Base-by-base conservation (phyloP, 2,329 filamentous ascomycete species). In the Penicillium sp. region DNA sequence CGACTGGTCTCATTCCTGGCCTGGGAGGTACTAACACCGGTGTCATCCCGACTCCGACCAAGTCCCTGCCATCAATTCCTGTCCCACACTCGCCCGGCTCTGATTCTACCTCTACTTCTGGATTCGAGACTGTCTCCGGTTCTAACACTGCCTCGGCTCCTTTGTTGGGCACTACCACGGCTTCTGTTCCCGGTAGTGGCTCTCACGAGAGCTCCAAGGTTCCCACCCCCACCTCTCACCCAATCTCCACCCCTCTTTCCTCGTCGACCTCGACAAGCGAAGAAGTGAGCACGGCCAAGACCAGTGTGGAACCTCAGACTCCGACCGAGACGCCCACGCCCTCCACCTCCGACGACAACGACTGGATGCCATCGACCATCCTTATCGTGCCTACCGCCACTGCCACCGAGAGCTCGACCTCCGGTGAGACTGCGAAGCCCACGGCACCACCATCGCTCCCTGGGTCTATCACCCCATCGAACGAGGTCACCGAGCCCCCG, bases 381-480 rank as follows among this genome's bases (percentile, higher is more conserved):
- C 58, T 66, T 14, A 54, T 64, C 31, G n/a, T 55, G 44, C 59
- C 58, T 20, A 58, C 60, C n/a, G 24, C 29, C 5, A 42, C 57
- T 10, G 26, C 59, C 1, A 53, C 61, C 8, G 46, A 61, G 51
- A 59, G 20, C 43, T 50, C 46, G 22, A 55, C 50, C 43, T 56
- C 62, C 63, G 48, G 74, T 66, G 69, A 79, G 59, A 66, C 72
- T 31, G 68, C 76, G 8, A 79, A 75, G 26, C 76, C 75, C 47
- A 78, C 79, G 2, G 87, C 89, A 0, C 83, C 90, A 0, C 83
- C 85, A 0, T 79, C 80, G 35, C 80, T 95, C 56, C 92, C 92
- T 20, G 85, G 85, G 66, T 83, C 89, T 42, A 92, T 97, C 62
- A 84, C 86, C 29, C 90, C 91, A 9, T 83, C 85, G 39, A 80